A percentile compares a stretch with the other conserved stretches of the same genome.
These are phyloP conservation scores for Nemania sp. DNA, from an alignment of 2,329 filamentous ascomycete genomes.

Conservation along the genomic window DNA sequence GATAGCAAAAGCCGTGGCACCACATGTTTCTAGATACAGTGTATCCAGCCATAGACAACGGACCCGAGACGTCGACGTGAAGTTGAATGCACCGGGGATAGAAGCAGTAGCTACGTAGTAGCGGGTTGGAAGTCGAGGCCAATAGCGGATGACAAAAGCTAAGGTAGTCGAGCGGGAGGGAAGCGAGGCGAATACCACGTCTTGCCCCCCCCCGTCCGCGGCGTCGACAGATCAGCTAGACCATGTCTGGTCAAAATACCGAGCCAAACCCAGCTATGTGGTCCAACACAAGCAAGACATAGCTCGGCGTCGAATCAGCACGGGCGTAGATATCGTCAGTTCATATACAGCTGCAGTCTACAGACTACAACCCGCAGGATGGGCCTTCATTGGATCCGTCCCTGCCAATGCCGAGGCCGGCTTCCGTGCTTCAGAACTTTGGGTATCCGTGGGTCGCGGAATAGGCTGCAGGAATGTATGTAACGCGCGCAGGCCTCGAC, in stretches of 20 bases:
- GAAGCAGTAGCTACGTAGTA: neutral
- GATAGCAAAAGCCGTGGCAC: constrained; percentile 7
- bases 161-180: constrained; percentile 1
- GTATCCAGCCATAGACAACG: neutral
- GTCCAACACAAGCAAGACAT: too few relatives aligned
- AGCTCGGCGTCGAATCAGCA: constrained; percentile 3
- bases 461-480: neutral
- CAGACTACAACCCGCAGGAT: neutral
- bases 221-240: constrained; percentile 33
- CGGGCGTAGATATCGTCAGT: neutral
- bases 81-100: constrained; percentile 3
- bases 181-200: constrained; percentile 21
- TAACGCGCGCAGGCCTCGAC: neutral
- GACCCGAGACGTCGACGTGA: constrained; percentile 1
- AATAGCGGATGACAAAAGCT: neutral
- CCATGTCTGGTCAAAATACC: constrained; percentile 36
- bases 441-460: neutral
- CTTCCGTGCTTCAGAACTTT: neutral
- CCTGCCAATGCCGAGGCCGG: neutral
- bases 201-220: too few relatives aligned
- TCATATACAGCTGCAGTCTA: neutral
- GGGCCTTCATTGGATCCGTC: neutral
- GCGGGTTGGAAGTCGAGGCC: neutral
- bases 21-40: constrained; percentile 5
- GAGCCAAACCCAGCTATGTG: constrained; percentile 12